Conservation (phyloP, 2,329 filamentous ascomycete genomes). For the Aplosporella prunicola region DNA sequence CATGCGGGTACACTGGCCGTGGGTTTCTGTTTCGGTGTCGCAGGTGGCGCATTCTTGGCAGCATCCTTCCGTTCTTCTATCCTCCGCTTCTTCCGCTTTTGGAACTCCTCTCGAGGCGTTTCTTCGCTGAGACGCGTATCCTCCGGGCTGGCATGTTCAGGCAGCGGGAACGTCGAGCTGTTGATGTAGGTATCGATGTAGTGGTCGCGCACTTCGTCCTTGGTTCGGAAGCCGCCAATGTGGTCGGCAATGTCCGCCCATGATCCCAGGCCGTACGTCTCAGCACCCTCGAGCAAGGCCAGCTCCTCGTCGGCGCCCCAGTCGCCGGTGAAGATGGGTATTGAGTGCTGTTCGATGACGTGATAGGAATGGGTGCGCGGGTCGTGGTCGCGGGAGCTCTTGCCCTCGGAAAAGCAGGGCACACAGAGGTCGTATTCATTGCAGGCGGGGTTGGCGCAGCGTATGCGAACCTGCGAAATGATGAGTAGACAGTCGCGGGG, state of each 20-base stretch:
- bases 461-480: conserved; percentile 68
- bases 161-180: conserved; percentile 74
- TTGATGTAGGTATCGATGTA: conserved; percentile 84
- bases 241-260: conserved; percentile 98
- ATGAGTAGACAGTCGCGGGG: no score
- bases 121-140: conserved; percentile 70
- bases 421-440: conserved; percentile 96
- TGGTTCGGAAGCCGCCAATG: conserved; percentile 87
- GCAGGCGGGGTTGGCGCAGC: conserved; percentile 74
- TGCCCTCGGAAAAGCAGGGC: conserved; percentile 79
- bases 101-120: conserved; percentile 85
- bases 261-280: conserved; percentile 91
- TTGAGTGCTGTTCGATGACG: conserved; percentile 96
- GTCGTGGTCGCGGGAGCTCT: conserved; percentile 73
- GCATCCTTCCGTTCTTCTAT: conserved; percentile 88
- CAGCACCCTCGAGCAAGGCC: conserved; percentile 83
- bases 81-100: conserved; percentile 79
- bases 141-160: conserved; percentile 72
- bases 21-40: conserved; percentile 88
- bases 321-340: conserved; percentile 87
- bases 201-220: conserved; percentile 92
- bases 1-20: conserved; percentile 92
- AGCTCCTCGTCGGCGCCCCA: conserved; percentile 98
- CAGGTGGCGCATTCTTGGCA: conserved; percentile 70
- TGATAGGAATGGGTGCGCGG: conserved; percentile 79